Evolutionary conservation across 2,329 filamentous ascomycete genomes (phyloP).

Genomic region (Byssothecium circinans): DNA sequence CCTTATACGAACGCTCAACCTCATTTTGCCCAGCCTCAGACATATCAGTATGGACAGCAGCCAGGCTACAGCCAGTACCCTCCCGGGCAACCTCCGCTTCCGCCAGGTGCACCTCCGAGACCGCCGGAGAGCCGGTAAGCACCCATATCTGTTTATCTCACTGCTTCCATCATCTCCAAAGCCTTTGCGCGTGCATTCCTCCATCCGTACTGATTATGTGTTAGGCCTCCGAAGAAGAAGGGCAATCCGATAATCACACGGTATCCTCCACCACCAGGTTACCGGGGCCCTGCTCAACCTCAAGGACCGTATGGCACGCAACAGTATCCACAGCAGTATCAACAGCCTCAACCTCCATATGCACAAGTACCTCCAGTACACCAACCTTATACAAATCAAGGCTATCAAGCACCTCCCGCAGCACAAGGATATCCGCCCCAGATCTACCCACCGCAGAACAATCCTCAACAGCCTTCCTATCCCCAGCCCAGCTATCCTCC

Average conservation of each 20-base stretch:
- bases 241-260: conserved; percentile 53
- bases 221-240: conserved; percentile 47
- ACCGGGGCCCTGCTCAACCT: conserved; percentile 41
- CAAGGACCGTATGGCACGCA: conserved; percentile 31
- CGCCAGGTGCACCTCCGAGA: conserved; percentile 22
- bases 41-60: conserved; percentile 38
- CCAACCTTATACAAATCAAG: conserved; percentile 5
- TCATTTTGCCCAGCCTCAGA: conserved; percentile 29
- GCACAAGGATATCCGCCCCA: conserved; percentile 26
- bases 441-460: conserved; percentile 27
- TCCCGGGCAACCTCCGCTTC: conserved; percentile 25
- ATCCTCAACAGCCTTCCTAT: conserved; percentile 20
- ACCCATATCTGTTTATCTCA: neutral
- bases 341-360: conserved; percentile 30
- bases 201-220: conserved; percentile 15
- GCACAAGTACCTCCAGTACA: conserved; percentile 19
- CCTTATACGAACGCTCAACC: conserved; percentile 31
- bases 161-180: too few relatives aligned
- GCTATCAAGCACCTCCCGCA: conserved; percentile 19
- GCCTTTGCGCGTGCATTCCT: too few relatives aligned
- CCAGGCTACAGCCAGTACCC: conserved; percentile 35
- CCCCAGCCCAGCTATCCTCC: conserved; percentile 18
- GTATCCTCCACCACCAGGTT: conserved; percentile 54
- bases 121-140: conserved; percentile 40
- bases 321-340: conserved; percentile 31